A percentile compares a stretch with the other conserved stretches of the same genome.
These are phyloP conservation scores for Calocera cornea DNA, from an alignment of 768 basidiomycete species.

Conservation along the genomic window DNA sequence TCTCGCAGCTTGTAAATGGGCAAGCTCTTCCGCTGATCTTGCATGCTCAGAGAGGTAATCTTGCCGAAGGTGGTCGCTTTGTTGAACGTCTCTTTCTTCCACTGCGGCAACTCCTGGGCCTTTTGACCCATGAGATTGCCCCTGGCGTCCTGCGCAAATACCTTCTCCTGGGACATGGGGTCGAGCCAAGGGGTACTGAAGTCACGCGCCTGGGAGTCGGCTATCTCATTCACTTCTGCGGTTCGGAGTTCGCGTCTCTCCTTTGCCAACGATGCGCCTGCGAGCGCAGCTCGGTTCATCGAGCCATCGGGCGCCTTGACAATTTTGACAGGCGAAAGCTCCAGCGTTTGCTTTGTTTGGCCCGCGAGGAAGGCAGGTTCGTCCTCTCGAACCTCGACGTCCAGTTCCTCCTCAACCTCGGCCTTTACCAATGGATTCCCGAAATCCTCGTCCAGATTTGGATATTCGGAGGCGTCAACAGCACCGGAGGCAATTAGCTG, in stretches of 20 bases:
- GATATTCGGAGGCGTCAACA: constrained; percentile 83
- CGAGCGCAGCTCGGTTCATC: constrained; percentile 85
- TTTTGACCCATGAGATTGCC: constrained; percentile 71
- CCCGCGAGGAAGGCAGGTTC: constrained; percentile 93
- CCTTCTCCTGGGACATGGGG: constrained; percentile 87
- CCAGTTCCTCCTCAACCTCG: constrained; percentile 90
- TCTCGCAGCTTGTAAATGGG: constrained; percentile 94
- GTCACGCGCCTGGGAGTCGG: constrained; percentile 87
- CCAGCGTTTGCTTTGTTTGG: constrained; percentile 89
- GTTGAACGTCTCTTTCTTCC: constrained; percentile 88
- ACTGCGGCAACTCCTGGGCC: constrained; percentile 68
- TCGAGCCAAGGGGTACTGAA: constrained; percentile 96
- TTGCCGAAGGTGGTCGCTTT: constrained; percentile 93
- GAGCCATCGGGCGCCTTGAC: constrained; percentile 98
- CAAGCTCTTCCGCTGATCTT: constrained; percentile 80
- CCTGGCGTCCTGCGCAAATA: constrained; percentile 88
- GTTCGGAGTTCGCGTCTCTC: constrained; percentile 88
- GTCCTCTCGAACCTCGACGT: constrained; percentile 93
- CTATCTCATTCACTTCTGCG: constrained; percentile 86
- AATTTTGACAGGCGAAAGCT: constrained; percentile 93
- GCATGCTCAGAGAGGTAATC: constrained; percentile 77
- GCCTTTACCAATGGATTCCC: constrained; percentile 59
- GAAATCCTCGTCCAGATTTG: constrained; percentile 80
- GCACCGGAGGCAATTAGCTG: constrained; percentile 94
- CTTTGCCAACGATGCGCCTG: constrained; percentile 85